Conservation (phyloP, 2,329 filamentous ascomycete species). For the Paecilomyces dactylethromorphus region DNA sequence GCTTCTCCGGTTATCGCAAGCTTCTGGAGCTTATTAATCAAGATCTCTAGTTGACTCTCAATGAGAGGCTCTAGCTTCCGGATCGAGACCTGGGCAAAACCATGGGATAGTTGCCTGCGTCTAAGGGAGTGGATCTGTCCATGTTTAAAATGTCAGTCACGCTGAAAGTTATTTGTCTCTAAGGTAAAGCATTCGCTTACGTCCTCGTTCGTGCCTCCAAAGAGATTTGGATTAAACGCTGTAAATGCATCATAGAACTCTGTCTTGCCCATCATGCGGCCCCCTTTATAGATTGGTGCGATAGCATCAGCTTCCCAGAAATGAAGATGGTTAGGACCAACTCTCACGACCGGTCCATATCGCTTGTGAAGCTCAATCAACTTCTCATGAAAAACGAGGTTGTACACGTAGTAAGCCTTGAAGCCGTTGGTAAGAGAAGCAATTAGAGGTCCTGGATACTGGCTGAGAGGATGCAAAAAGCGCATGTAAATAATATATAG, state of each 20-base stretch:
- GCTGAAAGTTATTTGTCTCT: no score
- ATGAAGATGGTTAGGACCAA: slow-evolving; percentile 10
- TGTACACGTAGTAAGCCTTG: neutral
- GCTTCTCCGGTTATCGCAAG: neutral
- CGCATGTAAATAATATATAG: neutral
- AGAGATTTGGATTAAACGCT: slow-evolving; percentile 7
- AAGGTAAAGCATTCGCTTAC: no score
- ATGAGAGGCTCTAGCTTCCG: neutral
- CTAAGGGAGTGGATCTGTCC: neutral
- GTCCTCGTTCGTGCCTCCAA: neutral
- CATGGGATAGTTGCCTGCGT: neutral
- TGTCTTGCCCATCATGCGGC: slow-evolving; percentile 7
- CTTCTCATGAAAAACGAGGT: neutral
- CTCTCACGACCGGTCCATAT: neutral
- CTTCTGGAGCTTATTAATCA: neutral
- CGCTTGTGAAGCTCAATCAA: neutral
- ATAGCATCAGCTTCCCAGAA: slow-evolving; percentile 9
- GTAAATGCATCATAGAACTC: slow-evolving; percentile 9
- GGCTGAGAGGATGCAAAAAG: neutral
- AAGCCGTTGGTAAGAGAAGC: neutral
- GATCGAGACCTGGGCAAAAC: neutral
- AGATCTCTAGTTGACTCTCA: neutral
- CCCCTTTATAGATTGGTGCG: slow-evolving; percentile 8
- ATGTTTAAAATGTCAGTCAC: neutral
- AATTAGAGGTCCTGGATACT: neutral